A percentile compares a stretch with the other conserved stretches of the same genome.
These are phyloP conservation scores for Truncatella angustata DNA, from an alignment of 2,329 filamentous ascomycete species.

Conservation along the genomic window DNA sequence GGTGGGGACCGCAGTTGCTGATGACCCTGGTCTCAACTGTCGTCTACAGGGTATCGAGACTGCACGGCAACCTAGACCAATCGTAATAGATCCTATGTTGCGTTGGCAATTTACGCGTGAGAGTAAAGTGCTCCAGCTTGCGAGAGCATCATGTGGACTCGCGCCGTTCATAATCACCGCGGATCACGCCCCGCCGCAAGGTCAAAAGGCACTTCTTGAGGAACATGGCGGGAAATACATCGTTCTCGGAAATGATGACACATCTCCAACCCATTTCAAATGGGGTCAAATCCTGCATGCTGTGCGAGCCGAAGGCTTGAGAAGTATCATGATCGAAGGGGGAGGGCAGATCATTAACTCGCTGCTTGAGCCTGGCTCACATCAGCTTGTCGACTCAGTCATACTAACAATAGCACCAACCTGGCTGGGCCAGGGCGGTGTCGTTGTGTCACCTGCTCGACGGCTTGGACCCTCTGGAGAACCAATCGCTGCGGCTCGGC, in stretches of 20 bases:
- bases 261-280: constrained; percentile 36
- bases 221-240: constrained; percentile 54
- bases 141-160: constrained; percentile 62
- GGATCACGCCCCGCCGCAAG: constrained; percentile 40
- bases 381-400: constrained; percentile 68
- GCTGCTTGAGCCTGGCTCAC: constrained; percentile 62
- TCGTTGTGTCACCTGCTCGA: constrained; percentile 71
- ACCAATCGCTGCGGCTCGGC: constrained; percentile 60
- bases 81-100: constrained; percentile 77
- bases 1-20: constrained; percentile 77
- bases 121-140: constrained; percentile 66
- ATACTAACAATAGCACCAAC: constrained; percentile 88
- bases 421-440: constrained; percentile 82
- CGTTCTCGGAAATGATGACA: constrained; percentile 23
- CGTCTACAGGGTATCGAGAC: constrained; percentile 46
- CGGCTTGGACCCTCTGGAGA: constrained; percentile 47
- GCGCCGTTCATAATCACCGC: constrained; percentile 71
- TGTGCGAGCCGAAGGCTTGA: constrained; percentile 59
- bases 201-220: constrained; percentile 41
- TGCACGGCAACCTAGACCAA: constrained; percentile 68
- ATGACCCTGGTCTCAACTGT: constrained; percentile 84
- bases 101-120: constrained; percentile 64
- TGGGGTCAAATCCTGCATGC: constrained; percentile 65
- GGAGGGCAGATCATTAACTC: constrained; percentile 81
- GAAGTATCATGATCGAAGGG: constrained; percentile 89